Evolutionary conservation across 116 monocot genomes (phyloP), one percentile per base, ranked within the genome.

Genomic region (Trichopus zeylanicus): DNA sequence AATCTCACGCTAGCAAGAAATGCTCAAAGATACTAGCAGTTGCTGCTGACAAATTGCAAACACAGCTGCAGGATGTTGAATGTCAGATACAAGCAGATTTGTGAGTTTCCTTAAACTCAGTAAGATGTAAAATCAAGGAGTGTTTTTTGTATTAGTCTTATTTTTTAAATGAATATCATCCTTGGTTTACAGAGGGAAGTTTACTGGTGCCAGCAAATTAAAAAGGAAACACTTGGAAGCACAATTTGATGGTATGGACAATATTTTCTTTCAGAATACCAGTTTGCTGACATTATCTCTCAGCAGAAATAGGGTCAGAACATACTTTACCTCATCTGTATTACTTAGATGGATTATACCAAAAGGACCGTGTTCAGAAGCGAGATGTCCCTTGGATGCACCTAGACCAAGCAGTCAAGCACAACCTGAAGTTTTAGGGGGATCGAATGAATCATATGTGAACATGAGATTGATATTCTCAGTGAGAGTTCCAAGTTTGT

Each of bases 161-260:
- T 34, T 9, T 19, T 34, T 34, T n/a, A 58, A 11, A 33, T 58
- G 7, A 2, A 5, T 16, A 8, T 10, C 16, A 20, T n/a, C 31
- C 35, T 47, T 26, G 30, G 55, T 48, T 77, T 83, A 37, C 68
- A 95, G 94, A 29, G 67, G 60, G 29, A 76, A 79, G 62, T 73
- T 84, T 31, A 63, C 55, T 22, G 51, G 54, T 31, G 19, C 49
- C 55, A 71, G 73, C 54, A 95, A 78, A 46, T 70, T 73, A 19
- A 95, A 89, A 70, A 80, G 83, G 62, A 89, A 89, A 54, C 78
- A 62, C 10, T 11, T 95, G 26, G 94, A 95, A 69, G 73, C 83
- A 3, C 67, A 56, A 74, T 81, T 86, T 53, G 69, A 84, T 71
- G 94, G 94, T 95, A 75, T 33, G 49, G 3, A 31, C 26, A 53